These are phyloP conservation scores for Saxophila tyrrhenica DNA, from an alignment of 495 filamentous ascomycete species.

Conservation along the genomic window DNA sequence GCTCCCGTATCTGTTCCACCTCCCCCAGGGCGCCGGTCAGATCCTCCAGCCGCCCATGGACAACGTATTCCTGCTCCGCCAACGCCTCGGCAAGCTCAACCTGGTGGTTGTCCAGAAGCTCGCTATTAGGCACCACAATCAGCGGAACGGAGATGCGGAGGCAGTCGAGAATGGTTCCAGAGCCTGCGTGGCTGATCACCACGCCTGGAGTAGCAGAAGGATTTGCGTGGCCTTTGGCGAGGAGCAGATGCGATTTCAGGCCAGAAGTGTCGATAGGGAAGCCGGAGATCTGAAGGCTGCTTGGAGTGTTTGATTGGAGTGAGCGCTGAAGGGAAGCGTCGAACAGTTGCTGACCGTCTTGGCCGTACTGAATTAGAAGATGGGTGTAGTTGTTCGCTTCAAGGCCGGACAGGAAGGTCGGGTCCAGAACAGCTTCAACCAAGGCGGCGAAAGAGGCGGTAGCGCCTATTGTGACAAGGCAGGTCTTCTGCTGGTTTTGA, in stretches of 20 bases:
- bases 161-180: slow-evolving; percentile 78
- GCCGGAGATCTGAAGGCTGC: slow-evolving; percentile 41
- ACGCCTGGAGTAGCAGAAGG: slow-evolving; percentile 38
- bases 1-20: slow-evolving; percentile 34
- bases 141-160: slow-evolving; percentile 55
- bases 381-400: slow-evolving; percentile 45
- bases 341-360: slow-evolving; percentile 39
- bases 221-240: slow-evolving; percentile 29
- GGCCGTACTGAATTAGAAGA: slow-evolving; percentile 68
- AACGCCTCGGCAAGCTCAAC: slow-evolving; percentile 69
- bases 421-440: slow-evolving; percentile 50
- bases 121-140: slow-evolving; percentile 76
- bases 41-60: slow-evolving; percentile 53
- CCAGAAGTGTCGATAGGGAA: slow-evolving; percentile 56
- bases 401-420: slow-evolving; percentile 49
- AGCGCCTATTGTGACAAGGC: slow-evolving; percentile 83
- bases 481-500: slow-evolving; percentile 30
- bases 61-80: slow-evolving; percentile 53
- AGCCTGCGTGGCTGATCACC: slow-evolving; percentile 84
- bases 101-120: slow-evolving; percentile 84
- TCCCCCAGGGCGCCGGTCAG: slow-evolving; percentile 34
- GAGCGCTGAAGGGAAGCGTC: slow-evolving; percentile 27
- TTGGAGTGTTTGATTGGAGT: slow-evolving; percentile 13
- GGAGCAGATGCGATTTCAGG: slow-evolving; percentile 45
- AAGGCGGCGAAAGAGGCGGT: slow-evolving; percentile 73